These are phyloP conservation scores for Piloderma croceum DNA, from an alignment of 768 basidiomycete genomes.

Conservation along the genomic window DNA sequence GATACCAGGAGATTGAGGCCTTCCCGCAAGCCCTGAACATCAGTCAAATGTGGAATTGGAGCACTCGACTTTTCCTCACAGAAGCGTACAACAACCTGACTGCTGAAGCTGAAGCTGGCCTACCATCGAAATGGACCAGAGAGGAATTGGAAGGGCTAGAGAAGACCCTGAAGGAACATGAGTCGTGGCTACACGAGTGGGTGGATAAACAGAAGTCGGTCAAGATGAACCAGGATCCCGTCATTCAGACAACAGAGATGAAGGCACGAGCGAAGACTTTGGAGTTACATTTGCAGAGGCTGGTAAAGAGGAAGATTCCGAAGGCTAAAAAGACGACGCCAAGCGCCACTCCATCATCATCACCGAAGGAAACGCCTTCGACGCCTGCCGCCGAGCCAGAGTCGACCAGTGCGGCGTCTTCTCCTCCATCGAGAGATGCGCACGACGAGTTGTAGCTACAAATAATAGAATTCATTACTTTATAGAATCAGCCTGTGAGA, in stretches of 20 bases:
- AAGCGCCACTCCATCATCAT: neutral
- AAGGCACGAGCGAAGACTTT: constrained; percentile 74
- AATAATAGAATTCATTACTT: no score
- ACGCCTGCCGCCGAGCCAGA: no score
- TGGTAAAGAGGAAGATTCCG: constrained; percentile 64
- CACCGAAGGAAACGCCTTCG: neutral
- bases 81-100: constrained; percentile 77
- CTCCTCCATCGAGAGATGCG: neutral
- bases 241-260: constrained; percentile 83
- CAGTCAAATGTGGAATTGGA: constrained; percentile 86
- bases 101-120: constrained; percentile 48
- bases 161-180: constrained; percentile 69
- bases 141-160: constrained; percentile 84
- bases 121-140: constrained; percentile 75
- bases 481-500: no score
- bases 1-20: constrained; percentile 83
- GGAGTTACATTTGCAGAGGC: constrained; percentile 65
- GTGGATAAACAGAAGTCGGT: constrained; percentile 79
- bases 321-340: constrained; percentile 38
- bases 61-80: constrained; percentile 75
- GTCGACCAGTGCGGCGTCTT: neutral
- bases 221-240: constrained; percentile 74
- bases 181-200: constrained; percentile 75
- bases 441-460: neutral
- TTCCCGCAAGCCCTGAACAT: constrained; percentile 81